These are phyloP conservation scores for Nitzschia inconspicua DNA, from an alignment of 108 stramenopile genomes.

Conservation along the genomic window DNA sequence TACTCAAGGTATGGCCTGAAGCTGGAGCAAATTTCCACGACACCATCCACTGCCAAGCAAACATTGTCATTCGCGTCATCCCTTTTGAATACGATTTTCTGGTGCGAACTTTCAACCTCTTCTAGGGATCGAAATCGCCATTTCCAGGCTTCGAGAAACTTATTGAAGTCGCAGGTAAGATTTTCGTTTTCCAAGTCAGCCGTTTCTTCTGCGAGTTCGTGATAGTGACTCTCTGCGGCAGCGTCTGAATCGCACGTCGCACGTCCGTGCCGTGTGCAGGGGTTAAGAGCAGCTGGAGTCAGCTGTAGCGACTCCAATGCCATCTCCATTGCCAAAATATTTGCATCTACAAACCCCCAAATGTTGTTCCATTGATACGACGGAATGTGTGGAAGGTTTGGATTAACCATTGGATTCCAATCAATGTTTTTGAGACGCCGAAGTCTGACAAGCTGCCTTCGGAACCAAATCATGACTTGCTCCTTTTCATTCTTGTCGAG, in stretches of 20 bases:
- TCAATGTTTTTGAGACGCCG: slow-evolving; percentile 13
- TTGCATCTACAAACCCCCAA: slow-evolving; percentile 21
- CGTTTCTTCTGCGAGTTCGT: slow-evolving; percentile 6
- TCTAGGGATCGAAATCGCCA: slow-evolving; percentile 15
- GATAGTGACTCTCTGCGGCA: slow-evolving; percentile 11
- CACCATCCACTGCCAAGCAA: slow-evolving; percentile 62
- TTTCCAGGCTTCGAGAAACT: slow-evolving; percentile 5
- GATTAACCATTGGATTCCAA: background rate
- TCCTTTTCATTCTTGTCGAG: slow-evolving; percentile 1
- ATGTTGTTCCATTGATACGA: slow-evolving; percentile 23
- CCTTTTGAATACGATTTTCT: slow-evolving; percentile 22
- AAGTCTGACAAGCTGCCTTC: slow-evolving; percentile 16
- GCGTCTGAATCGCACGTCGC: background rate
- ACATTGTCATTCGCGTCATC: slow-evolving; percentile 23
- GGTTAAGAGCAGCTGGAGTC: background rate
- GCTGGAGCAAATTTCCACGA: slow-evolving; percentile 55
- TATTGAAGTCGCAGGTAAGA: slow-evolving; percentile 10
- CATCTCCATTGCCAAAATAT: slow-evolving; percentile 19
- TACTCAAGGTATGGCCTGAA: slow-evolving; percentile 75
- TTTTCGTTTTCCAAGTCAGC: slow-evolving; percentile 19
- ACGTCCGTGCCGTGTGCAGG: too few species aligned
- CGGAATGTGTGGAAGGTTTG: slow-evolving; percentile 16
- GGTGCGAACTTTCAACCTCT: slow-evolving; percentile 24
- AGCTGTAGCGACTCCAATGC: slow-evolving; percentile 10
- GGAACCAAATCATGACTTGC: slow-evolving; percentile 15